Evolutionary conservation across 148 eudicot genomes (phyloP).

Genomic region (Diospyros kaki): DNA sequence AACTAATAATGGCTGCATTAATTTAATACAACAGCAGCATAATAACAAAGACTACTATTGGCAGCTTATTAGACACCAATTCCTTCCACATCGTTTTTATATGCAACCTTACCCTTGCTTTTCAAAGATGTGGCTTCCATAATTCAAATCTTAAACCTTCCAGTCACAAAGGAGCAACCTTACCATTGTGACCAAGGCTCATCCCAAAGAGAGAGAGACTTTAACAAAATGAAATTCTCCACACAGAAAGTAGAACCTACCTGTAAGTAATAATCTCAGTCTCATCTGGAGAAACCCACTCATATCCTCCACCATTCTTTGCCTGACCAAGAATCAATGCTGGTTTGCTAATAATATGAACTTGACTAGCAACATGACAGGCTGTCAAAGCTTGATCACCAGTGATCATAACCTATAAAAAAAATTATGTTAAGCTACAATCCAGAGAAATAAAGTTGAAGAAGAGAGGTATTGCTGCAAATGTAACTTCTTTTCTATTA

Average conservation of each 20-base stretch:
- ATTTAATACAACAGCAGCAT: too few species aligned
- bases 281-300: conserved; percentile 97
- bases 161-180: too few species aligned
- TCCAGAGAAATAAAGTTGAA: neutral
- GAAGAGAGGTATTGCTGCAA: neutral
- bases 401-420: conserved; percentile 75
- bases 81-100: too few species aligned
- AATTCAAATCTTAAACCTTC: too few species aligned
- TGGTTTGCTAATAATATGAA: conserved; percentile 77
- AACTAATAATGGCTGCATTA: too few species aligned
- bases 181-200: too few species aligned
- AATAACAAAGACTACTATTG: too few species aligned
- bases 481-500: neutral
- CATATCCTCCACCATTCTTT: conserved; percentile 40
- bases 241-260: conserved; percentile 24
- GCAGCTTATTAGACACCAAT: too few species aligned
- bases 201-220: neutral
- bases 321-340: conserved; percentile 61
- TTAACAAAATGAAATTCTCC: neutral
- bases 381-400: conserved; percentile 99
- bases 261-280: conserved; percentile 52
- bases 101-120: too few species aligned
- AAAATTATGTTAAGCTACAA: neutral
- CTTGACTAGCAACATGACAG: conserved; percentile 97
- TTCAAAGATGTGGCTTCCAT: too few species aligned